Evolutionary conservation across 192 early-diverging fungal genomes (phyloP), one percentile per base, ranked within the genome.

Genomic region (Globomyces pollinis-pini): DNA sequence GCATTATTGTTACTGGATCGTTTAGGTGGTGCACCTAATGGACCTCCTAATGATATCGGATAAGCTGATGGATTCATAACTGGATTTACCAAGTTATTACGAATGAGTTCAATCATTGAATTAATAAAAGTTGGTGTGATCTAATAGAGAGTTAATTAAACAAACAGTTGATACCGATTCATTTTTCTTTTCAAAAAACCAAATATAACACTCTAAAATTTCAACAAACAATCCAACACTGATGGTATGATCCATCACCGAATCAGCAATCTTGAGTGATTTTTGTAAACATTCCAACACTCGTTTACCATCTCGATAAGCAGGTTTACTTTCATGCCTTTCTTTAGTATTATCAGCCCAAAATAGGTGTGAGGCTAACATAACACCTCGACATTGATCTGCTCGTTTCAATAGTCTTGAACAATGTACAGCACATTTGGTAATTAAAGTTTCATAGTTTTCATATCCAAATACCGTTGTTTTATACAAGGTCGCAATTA

Each of bases 141-240:
- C 72, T 91, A 73, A 0, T 7, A 15, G 39, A 26, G 7, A 32
- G 9, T 38, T 4, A 5, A n/a, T n/a, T n/a, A n/a, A n/a, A n/a
- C n/a, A n/a, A n/a, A n/a, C n/a, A n/a, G n/a, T n/a, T 4, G 29
- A 75, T 77, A 92, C 91, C 52, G 81, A 77, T 59, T 93, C 86
- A 61, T 93, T 95, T 50, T 86, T 75, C 61, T 84, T 86, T 79
- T 95, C 92, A 75, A 89, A 99, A 68, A 89, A 95, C 73, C 93
- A 95, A 43, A 96, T 76, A 58, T 91, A 94, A 69, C 88, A 76
- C 70, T 98, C 94, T 53, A 99, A 69, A 52, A 98, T 89, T 67
- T 98, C 94, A n/a, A 99, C 90, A 81, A 99, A 94, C 30, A 98
- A 72, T 63, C 91, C 88, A 16, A 93, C 88, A 30, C 89, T 94